Percentiles rank a stretch among this genome's conserved stretches.
phyloP scores from a whole-genome alignment of 1,284 basidiomycete species.

The Moniliella sp. region DNA sequence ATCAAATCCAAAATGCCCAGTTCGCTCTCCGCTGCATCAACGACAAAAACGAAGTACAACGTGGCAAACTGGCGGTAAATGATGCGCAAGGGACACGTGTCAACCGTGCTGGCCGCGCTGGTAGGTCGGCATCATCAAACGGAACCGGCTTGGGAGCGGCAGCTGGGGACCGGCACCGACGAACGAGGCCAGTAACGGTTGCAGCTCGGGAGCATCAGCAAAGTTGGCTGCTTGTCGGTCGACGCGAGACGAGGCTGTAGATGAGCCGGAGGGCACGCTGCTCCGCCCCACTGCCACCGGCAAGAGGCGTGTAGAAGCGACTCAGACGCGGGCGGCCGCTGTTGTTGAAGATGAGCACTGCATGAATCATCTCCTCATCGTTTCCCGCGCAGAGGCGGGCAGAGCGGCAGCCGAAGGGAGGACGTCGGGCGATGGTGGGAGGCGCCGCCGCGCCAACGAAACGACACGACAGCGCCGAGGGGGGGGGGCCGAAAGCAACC shows the following conservation, averaged over 20 bases:
- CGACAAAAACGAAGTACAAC: constrained; percentile 86
- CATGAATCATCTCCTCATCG: constrained; percentile 49
- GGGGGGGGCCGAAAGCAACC: neutral
- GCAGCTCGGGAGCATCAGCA: constrained; percentile 27
- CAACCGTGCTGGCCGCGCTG: too few species aligned
- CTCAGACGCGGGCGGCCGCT: constrained; percentile 69
- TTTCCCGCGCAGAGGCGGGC: neutral
- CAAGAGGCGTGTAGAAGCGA: constrained; percentile 55
- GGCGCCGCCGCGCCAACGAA: neutral
- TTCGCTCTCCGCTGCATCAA: constrained; percentile 82
- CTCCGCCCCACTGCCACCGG: constrained; percentile 5
- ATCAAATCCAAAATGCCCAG: constrained; percentile 82
- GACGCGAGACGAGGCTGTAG: constrained; percentile 22
- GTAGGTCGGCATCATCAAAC: too few species aligned
- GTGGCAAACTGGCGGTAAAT: constrained; percentile 55
- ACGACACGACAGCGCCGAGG: neutral
- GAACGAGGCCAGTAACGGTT: constrained; percentile 8
- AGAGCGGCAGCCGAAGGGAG: too few species aligned
- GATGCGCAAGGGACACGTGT: constrained; percentile 23
- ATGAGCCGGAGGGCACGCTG: constrained; percentile 26
- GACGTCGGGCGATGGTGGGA: neutral
- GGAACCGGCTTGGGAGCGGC: too few species aligned
- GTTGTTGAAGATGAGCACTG: constrained; percentile 65
- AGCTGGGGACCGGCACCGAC: too few species aligned
- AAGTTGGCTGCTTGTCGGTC: constrained; percentile 29